A percentile compares a stretch with the other conserved stretches of the same genome.
Evolutionary conservation across 352 stramenopile species (phyloP).

Genomic region (Phytopythium delawarense): DNA sequence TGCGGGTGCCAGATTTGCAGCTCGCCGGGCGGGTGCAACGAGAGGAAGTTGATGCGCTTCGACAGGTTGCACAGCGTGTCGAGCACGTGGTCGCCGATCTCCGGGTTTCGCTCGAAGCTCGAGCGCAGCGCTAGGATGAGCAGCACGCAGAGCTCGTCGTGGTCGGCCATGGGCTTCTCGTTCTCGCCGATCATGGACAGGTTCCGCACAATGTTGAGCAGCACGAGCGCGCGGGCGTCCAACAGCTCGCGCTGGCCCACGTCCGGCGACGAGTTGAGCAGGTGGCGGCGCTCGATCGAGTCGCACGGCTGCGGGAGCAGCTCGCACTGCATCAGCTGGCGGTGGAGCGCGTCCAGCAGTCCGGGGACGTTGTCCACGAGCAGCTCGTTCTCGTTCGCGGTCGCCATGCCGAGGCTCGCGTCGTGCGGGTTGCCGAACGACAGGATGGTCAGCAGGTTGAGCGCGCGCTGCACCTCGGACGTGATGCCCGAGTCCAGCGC

Average conservation of each 20-base stretch:
- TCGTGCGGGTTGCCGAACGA: constrained; percentile 51
- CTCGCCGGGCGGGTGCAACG: constrained; percentile 43
- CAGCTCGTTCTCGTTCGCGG: constrained; percentile 48
- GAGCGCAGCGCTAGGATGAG: constrained; percentile 53
- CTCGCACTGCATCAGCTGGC: constrained; percentile 52
- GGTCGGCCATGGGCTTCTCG: constrained; percentile 53
- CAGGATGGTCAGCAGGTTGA: constrained; percentile 72
- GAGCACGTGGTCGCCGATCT: constrained; percentile 65
- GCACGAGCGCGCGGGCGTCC: constrained; percentile 41
- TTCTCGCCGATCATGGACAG: constrained; percentile 70
- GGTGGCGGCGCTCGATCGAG: constrained; percentile 13
- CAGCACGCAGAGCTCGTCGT: constrained; percentile 63
- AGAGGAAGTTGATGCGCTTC: constrained; percentile 68
- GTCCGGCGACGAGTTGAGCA: constrained; percentile 44
- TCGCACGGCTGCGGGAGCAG: constrained; percentile 26
- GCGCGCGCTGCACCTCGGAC: constrained; percentile 43
- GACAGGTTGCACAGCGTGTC: constrained; percentile 72
- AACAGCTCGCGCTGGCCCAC: constrained; percentile 50
- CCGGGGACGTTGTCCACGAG: constrained; percentile 64
- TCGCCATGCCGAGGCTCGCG: constrained; percentile 12
- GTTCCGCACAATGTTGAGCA: constrained; percentile 82
- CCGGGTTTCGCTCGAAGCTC: constrained; percentile 28
- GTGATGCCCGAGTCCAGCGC: constrained; percentile 63
- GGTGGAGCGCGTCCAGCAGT: constrained; percentile 70
- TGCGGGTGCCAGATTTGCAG: constrained; percentile 59